Conservation (phyloP, 768 basidiomycete species). For the Rubroboletus satanas region DNA sequence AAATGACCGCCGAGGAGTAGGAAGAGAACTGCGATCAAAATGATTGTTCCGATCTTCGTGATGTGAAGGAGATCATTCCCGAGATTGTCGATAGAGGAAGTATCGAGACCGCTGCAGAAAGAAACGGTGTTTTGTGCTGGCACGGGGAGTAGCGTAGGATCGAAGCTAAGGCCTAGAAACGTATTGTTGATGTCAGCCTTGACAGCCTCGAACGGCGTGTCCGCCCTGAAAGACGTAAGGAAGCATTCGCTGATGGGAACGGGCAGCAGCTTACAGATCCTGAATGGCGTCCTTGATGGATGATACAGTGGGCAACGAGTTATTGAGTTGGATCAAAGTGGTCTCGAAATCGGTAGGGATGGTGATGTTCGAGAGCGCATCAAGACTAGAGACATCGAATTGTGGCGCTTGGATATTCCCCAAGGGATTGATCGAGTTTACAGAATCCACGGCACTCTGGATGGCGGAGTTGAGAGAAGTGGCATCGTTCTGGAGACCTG, state of each 20-base stretch:
- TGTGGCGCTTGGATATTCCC: slow-evolving; percentile 64
- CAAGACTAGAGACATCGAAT: slow-evolving; percentile 72
- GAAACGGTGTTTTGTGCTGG: slow-evolving; percentile 64
- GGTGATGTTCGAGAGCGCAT: slow-evolving; percentile 69
- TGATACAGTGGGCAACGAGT: slow-evolving; percentile 71
- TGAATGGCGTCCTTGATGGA: slow-evolving; percentile 69
- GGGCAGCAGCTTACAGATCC: slow-evolving; percentile 50
- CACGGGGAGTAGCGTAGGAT: slow-evolving; percentile 70
- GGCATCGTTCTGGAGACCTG: slow-evolving; percentile 70
- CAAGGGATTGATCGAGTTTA: slow-evolving; percentile 79
- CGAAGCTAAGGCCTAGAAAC: slow-evolving; percentile 67
- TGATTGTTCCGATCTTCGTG: slow-evolving; percentile 72
- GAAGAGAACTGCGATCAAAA: slow-evolving; percentile 69
- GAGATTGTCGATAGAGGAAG: slow-evolving; percentile 81
- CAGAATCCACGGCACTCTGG: slow-evolving; percentile 52
- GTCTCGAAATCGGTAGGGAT: slow-evolving; percentile 76
- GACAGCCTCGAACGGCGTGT: slow-evolving; percentile 82
- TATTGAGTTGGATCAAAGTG: slow-evolving; percentile 72
- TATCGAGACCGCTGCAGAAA: slow-evolving; percentile 79
- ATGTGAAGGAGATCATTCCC: slow-evolving; percentile 74
- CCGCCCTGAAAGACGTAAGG: slow-evolving; percentile 46
- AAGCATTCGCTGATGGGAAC: neutral
- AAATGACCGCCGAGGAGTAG: slow-evolving; percentile 72
- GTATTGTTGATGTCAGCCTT: slow-evolving; percentile 90
- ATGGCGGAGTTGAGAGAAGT: slow-evolving; percentile 65